Evolutionary conservation across 2,329 filamentous ascomycete genomes (phyloP).

Genomic region (Fusarium sp.): DNA sequence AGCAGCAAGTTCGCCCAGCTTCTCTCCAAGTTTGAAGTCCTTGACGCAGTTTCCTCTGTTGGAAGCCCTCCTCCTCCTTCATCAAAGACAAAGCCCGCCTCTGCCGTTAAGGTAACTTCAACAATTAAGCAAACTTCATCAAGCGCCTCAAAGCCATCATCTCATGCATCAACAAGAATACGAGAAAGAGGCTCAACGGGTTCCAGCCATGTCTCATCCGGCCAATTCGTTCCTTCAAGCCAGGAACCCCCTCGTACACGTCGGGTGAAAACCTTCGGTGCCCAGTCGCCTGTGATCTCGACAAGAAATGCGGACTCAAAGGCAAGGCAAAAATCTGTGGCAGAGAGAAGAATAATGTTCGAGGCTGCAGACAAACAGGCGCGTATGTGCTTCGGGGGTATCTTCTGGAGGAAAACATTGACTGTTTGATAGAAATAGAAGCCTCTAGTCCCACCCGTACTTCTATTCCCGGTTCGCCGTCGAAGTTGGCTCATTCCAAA

Average conservation of each 20-base stretch:
- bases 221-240: background rate
- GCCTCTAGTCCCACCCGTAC: background rate
- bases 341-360: slow-evolving; percentile 39
- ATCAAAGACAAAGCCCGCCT: background rate
- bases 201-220: slow-evolving; percentile 11
- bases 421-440: background rate
- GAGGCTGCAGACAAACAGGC: slow-evolving; percentile 6
- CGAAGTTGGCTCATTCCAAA: slow-evolving; percentile 19
- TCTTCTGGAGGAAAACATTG: background rate
- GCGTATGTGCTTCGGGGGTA: background rate
- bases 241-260: background rate
- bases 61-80: background rate
- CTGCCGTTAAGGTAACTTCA: background rate
- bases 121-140: background rate
- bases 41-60: slow-evolving; percentile 35
- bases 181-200: background rate
- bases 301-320: background rate
- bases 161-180: background rate
- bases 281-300: background rate
- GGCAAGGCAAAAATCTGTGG: slow-evolving; percentile 37
- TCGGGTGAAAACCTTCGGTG: slow-evolving; percentile 25
- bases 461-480: background rate
- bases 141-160: background rate
- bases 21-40: slow-evolving; percentile 50
- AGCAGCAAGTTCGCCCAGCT: slow-evolving; percentile 44